phyloP scores from a whole-genome alignment of 345 rosid genomes.

The Citrus australasica region DNA sequence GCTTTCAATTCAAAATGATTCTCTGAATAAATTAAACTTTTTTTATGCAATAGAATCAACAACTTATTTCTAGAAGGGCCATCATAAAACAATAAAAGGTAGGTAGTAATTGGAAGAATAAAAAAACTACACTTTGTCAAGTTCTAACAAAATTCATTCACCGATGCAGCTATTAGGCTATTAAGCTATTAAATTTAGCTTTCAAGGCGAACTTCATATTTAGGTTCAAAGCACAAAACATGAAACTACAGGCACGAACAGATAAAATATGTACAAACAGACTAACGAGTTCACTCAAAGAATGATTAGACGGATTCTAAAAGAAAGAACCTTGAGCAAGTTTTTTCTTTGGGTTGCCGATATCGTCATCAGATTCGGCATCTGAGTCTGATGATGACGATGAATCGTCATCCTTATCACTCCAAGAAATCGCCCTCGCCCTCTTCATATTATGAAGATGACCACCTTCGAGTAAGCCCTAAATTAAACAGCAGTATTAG shows the following conservation, averaged over 20 bases:
- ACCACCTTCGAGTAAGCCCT: neutral
- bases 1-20: neutral
- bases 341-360: constrained; percentile 18
- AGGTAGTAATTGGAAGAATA: neutral
- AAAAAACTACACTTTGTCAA: neutral
- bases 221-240: neutral
- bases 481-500: neutral
- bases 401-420: constrained; percentile 37
- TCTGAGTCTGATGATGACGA: constrained; percentile 43
- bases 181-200: neutral
- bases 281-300: neutral
- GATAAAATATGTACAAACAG: neutral
- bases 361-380: constrained; percentile 24
- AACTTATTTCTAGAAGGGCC: neutral
- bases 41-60: neutral
- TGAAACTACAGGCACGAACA: neutral
- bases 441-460: constrained; percentile 47
- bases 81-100: neutral
- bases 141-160: neutral
- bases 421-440: constrained; percentile 57
- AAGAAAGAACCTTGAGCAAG: constrained; percentile 20
- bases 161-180: neutral
- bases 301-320: neutral
- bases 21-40: neutral
- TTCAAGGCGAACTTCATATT: neutral